Base-by-base conservation (phyloP, 2,329 filamentous ascomycete genomes). In the Plenodomus lindquistii region DNA sequence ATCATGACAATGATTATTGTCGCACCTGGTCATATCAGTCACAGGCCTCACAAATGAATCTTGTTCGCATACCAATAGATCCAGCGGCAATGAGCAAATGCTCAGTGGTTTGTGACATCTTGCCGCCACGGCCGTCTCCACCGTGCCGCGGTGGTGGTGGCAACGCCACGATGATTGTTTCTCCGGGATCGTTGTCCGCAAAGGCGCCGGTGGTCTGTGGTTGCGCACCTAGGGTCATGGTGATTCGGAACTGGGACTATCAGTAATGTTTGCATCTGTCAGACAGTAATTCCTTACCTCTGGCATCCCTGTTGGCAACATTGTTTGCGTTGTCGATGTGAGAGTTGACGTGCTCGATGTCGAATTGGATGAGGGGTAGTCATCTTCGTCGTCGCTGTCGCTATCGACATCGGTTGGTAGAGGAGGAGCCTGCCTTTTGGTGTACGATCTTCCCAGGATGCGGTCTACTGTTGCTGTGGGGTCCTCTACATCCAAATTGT, bases 61-160 rank as follows among this genome's bases (percentile, higher is more conserved):
- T 15, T 40, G 2, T 46, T 22, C 40, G 11, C 46, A 9, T 52
- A 70, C 71, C 71, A 46, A 74, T 73, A n/a, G 71, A 73, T 8
- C 70, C 71, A 47, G 70, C 71, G 43, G 71, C 71, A 21, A 74
- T 74, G 22, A 74, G 65, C 49, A 72, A 46, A 44, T 74, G 71
- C 44, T 72, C 61, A n/a, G 71, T 73, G 7, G 66, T 65, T 34
- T 68, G 60, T 7, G 71, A 73, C 24, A 73, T 62, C 19, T 56
- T 49, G 35, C 54, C 55, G n/a, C 54, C 48, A 24, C 54, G 55
- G 27, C 50, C 55, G n/a, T 54, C 48, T 21, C 54, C 54, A 27
- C 50, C 55, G 27, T 50, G 42, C 20, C 43, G 49, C 16, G 50
- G 49, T 27, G 55, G 55, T 21, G 63, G 59, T 15, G 57, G 43